phyloP scores from a whole-genome alignment of 805 yeast species.

The Yamadazyma scolyti region DNA sequence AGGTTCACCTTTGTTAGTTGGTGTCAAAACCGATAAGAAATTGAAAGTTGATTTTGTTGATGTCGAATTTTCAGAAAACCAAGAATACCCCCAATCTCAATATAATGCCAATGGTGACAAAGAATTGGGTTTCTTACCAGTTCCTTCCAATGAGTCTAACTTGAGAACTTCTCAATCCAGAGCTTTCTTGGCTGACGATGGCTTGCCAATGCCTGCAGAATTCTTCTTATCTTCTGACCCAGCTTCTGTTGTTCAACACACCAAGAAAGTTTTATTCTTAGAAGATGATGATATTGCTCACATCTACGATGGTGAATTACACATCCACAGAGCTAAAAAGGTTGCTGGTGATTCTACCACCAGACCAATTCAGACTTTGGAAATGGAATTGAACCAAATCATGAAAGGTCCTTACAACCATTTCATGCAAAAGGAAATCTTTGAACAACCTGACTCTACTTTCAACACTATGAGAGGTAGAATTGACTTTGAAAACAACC shows the following conservation, averaged over 20 bases:
- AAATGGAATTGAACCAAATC: slow-evolving; percentile 94
- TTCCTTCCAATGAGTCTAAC: slow-evolving; percentile 50
- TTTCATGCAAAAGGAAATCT: slow-evolving; percentile 98
- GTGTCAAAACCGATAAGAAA: slow-evolving; percentile 94
- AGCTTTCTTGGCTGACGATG: slow-evolving; percentile 93
- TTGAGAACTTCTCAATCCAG: slow-evolving; percentile 91
- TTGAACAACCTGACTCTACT: slow-evolving; percentile 97
- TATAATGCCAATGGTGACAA: slow-evolving; percentile 14
- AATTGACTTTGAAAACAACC: slow-evolving; percentile 79
- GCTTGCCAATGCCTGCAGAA: slow-evolving; percentile 89
- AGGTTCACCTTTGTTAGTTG: slow-evolving; percentile 95
- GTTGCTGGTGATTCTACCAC: slow-evolving; percentile 82
- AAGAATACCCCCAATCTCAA: slow-evolving; percentile 10
- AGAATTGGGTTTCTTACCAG: slow-evolving; percentile 44
- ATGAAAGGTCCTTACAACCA: slow-evolving; percentile 97
- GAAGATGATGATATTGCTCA: slow-evolving; percentile 99
- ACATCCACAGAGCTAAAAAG: slow-evolving; percentile 92
- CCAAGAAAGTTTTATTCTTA: slow-evolving; percentile 91
- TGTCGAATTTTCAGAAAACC: slow-evolving; percentile 86
- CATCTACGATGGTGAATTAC: slow-evolving; percentile 96
- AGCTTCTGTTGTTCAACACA: slow-evolving; percentile 92
- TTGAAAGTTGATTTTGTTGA: slow-evolving; percentile 97
- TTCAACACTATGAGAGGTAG: slow-evolving; percentile 99
- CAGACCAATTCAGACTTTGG: slow-evolving; percentile 93
- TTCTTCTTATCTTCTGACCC: slow-evolving; percentile 97